These are phyloP conservation scores for Fusarium musae DNA, from an alignment of 2,329 filamentous ascomycete genomes.

Conservation along the genomic window DNA sequence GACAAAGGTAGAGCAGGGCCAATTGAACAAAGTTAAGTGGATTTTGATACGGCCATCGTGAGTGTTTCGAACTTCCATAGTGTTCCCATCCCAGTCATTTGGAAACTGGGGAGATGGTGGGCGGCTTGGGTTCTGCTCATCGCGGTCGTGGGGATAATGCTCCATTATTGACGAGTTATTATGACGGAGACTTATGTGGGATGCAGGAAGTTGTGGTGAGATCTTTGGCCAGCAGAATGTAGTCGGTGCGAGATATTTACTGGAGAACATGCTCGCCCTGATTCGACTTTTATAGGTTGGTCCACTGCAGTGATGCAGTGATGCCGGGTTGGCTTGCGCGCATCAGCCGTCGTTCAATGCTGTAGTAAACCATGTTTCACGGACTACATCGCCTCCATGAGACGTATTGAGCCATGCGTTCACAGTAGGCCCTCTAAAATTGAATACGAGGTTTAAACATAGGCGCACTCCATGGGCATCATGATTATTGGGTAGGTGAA, in stretches of 20 bases:
- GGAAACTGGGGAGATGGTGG: not conserved
- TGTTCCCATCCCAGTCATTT: not conserved
- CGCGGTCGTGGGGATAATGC: not conserved
- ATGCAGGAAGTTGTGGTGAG: not conserved
- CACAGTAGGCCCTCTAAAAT: not conserved
- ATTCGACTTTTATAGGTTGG: not conserved
- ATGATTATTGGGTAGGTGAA: not conserved
- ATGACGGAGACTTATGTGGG: not conserved
- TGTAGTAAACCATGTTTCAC: not conserved
- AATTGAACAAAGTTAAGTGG: not conserved
- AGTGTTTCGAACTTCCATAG: not conserved
- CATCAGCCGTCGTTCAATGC: not conserved
- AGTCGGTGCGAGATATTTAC: not conserved
- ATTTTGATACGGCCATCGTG: not conserved
- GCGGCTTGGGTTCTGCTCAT: not conserved
- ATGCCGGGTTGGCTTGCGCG: not conserved
- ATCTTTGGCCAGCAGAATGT: not conserved
- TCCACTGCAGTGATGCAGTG: not conserved
- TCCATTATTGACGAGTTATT: not conserved
- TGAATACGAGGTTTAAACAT: no score
- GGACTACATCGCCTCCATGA: not conserved
- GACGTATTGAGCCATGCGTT: no score
- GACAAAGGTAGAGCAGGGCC: not conserved
- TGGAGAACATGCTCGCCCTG: no score
- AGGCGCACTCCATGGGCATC: no score